Evolutionary conservation across 805 yeast genomes (phyloP).

Genomic region (Scheffersomyces ergatensis): DNA sequence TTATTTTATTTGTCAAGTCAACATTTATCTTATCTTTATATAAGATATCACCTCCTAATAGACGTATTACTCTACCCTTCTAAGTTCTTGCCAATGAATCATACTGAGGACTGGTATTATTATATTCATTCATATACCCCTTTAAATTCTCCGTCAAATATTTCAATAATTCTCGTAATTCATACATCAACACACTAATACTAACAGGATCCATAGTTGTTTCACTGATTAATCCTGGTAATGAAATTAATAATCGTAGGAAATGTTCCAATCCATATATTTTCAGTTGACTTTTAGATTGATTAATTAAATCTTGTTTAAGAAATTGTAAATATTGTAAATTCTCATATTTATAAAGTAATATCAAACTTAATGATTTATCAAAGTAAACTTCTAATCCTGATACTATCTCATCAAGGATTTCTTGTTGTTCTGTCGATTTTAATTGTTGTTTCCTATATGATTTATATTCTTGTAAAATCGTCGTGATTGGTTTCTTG

Average conservation of each 20-base stretch:
- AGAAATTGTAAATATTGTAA: conserved; percentile 62
- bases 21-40: no score
- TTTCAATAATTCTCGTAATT: conserved; percentile 52
- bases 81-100: conserved; percentile 30
- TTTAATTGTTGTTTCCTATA: conserved; percentile 14
- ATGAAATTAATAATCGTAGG: conserved; percentile 66
- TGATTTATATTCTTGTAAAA: conserved; percentile 52
- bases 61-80: not conserved
- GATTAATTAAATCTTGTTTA: conserved; percentile 24
- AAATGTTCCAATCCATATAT: conserved; percentile 83
- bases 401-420: conserved; percentile 62
- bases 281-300: conserved; percentile 20
- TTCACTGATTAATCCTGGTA: conserved; percentile 81
- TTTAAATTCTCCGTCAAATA: conserved; percentile 47
- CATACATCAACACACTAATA: conserved; percentile 50
- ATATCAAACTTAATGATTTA: conserved; percentile 61
- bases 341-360: conserved; percentile 75
- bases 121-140: conserved; percentile 33
- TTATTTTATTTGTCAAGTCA: no score
- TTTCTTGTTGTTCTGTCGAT: conserved; percentile 16
- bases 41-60: no score
- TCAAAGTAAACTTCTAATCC: conserved; percentile 78
- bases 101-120: conserved; percentile 37
- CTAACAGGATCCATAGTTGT: conserved; percentile 81
- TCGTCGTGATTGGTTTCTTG: conserved; percentile 47